Evolutionary conservation across 2,329 filamentous ascomycete genomes (phyloP).

Genomic region (Botryosphaeria dothidea): DNA sequence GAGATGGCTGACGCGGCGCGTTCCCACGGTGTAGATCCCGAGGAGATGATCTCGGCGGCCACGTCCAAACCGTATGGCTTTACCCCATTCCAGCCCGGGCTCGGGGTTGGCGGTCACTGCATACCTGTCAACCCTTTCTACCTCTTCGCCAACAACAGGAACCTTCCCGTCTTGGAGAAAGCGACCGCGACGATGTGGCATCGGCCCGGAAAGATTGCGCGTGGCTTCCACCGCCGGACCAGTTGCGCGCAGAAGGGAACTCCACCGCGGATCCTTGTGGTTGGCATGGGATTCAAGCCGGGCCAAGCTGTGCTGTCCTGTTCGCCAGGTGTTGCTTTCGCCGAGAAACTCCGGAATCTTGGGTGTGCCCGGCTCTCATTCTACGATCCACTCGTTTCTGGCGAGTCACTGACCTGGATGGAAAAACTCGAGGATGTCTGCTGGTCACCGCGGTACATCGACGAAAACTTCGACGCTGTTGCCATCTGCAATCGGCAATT

Average conservation of each 20-base stretch:
- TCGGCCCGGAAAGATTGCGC: conserved; percentile 40
- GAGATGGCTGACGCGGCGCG: conserved; percentile 58
- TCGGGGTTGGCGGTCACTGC: conserved; percentile 58
- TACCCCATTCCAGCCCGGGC: conserved; percentile 48
- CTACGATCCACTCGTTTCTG: conserved; percentile 48
- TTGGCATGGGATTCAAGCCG: conserved; percentile 54
- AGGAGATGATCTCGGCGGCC: conserved; percentile 53
- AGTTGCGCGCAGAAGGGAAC: background rate
- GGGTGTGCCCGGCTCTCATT: conserved; percentile 46
- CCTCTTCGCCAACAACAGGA: conserved; percentile 44
- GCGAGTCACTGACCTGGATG: conserved; percentile 45
- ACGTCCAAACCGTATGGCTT: conserved; percentile 54
- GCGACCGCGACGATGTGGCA: conserved; percentile 46
- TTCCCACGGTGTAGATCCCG: conserved; percentile 49
- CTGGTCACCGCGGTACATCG: conserved; percentile 42
- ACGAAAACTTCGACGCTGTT: conserved; percentile 45
- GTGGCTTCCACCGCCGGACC: conserved; percentile 17
- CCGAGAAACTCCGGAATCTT: conserved; percentile 35
- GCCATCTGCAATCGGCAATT: conserved; percentile 48
- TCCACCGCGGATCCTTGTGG: conserved; percentile 52
- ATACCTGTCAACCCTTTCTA: conserved; percentile 60
- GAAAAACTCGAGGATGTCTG: conserved; percentile 39
- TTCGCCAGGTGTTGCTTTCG: conserved; percentile 50
- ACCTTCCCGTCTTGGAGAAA: conserved; percentile 49
- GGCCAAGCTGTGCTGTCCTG: conserved; percentile 52